Evolutionary conservation across 78 protist species (phyloP), one percentile per base, ranked within the genome.

Genomic region (Monosiga brevicollis): DNA sequence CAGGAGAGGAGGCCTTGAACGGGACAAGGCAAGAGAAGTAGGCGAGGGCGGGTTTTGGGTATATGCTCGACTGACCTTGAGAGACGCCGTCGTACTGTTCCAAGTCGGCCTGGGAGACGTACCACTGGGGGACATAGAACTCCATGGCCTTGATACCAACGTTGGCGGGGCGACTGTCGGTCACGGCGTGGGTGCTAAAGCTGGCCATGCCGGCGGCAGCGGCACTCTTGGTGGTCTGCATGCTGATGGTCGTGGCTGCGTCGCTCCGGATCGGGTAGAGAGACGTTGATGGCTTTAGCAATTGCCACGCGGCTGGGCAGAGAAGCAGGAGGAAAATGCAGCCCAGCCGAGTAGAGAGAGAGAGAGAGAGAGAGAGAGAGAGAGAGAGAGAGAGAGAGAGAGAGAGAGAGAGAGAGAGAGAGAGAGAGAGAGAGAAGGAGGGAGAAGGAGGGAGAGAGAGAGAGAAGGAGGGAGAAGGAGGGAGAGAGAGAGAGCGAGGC

Each of bases 71-170:
- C 25, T 10, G 2, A 2, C 39, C 32, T 10, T 35, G 77, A 32
- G 11, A 1, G 54, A 81, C 76, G 39, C 2, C 35, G 77, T 2
- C 35, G 35, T 2, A 24, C 24, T 2, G 24, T 15, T 35, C 24
- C 6, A 54, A 84, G 39, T 87, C 92, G 22, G 85, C 82, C 90
- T 93, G 96, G 55, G 80, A 39, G 20, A 96, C 95, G 79, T 54
- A 91, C 38, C 83, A 85, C 70, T 39, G 54, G 25, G 98, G 98
- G 77, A 95, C 90, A 89, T 96, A 96, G 40, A 87, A n/a, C 72
- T 96, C 97, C 43, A 95, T 81, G 42, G 91, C 98, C 9, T 78
- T 81, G 76, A 96, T 96, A 79, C 98, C 98, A 26, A 93, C 94
- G 74, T 89, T 35, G n/a, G 6, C 34, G 1, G 88, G 82, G 0